Conservation (phyloP, 2,329 filamentous ascomycete species). For the Thermomyces lanuginosus region DNA sequence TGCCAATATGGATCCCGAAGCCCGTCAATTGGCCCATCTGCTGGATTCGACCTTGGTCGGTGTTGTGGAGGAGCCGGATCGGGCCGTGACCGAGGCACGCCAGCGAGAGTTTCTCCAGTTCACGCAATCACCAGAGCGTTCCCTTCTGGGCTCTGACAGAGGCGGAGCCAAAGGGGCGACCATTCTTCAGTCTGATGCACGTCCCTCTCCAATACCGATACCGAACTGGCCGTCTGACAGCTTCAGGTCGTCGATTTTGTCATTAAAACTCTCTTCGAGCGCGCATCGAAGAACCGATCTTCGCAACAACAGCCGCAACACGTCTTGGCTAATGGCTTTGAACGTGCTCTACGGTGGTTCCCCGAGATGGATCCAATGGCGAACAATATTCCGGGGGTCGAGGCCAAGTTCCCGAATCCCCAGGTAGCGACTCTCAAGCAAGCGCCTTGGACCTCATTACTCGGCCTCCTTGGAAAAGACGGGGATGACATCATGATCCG, state of each 20-base stretch:
- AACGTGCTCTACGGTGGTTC: conserved; percentile 28
- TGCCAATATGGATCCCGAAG: background rate
- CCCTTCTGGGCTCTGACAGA: conserved; percentile 20
- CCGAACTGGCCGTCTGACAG: conserved; percentile 2
- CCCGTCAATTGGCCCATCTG: conserved; percentile 32
- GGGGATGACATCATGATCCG: conserved; percentile 65
- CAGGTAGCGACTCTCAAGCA: conserved; percentile 53
- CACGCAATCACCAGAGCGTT: conserved; percentile 41
- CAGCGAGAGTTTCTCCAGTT: conserved; percentile 44
- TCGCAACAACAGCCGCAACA: conserved; percentile 46
- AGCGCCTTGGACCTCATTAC: conserved; percentile 57
- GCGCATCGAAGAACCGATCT: conserved; percentile 31
- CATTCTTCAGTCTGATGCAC: conserved; percentile 50
- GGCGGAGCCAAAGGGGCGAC: conserved; percentile 27
- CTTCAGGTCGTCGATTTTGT: conserved; percentile 57
- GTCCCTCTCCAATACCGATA: conserved; percentile 8
- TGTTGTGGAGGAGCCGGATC: conserved; percentile 20
- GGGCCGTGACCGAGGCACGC: conserved; percentile 21
- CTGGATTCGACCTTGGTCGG: conserved; percentile 59
- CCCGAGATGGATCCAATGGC: conserved; percentile 19
- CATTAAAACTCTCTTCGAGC: conserved; percentile 60
- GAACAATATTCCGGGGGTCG: conserved; percentile 48
- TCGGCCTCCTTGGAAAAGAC: conserved; percentile 55
- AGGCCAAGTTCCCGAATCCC: conserved; percentile 48
- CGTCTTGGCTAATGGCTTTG: conserved; percentile 70